Percentiles rank a stretch among this genome's conserved stretches.
Evolutionary conservation across 2,329 filamentous ascomycete species (phyloP).

Genomic region (Aureobasidium vineae): DNA sequence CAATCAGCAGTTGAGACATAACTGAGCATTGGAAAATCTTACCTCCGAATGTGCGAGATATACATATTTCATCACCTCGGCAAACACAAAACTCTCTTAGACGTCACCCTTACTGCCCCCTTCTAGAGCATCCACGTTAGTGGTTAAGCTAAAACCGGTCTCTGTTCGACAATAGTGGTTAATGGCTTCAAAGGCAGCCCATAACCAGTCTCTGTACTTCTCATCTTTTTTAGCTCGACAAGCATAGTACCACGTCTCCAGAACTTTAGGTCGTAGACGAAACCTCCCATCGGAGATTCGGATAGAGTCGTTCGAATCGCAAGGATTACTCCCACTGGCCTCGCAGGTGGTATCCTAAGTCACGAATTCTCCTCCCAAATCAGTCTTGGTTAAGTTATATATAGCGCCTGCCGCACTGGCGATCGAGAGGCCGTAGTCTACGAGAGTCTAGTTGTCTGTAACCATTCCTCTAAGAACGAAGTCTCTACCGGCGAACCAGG

Average conservation of each 20-base stretch:
- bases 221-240: conserved; percentile 34
- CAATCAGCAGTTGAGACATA: background rate
- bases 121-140: conserved; percentile 31
- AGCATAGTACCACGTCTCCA: conserved; percentile 39
- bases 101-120: conserved; percentile 31
- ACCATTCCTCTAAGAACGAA: conserved; percentile 39
- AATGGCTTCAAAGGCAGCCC: conserved; percentile 33
- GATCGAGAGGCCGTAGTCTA: conserved; percentile 37
- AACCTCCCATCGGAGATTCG: conserved; percentile 28
- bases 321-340: conserved; percentile 19
- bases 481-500: conserved; percentile 39
- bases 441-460: conserved; percentile 32
- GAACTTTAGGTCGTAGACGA: conserved; percentile 34
- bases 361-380: conserved; percentile 36
- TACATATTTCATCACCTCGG: conserved; percentile 35
- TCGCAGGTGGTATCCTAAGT: conserved; percentile 33
- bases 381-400: conserved; percentile 32
- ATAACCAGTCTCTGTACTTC: conserved; percentile 36
- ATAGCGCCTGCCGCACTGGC: conserved; percentile 33
- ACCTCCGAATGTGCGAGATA: conserved; percentile 34
- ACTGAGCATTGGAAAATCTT: conserved; percentile 11
- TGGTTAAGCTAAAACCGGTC: conserved; percentile 33
- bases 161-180: conserved; percentile 32
- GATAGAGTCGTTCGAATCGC: conserved; percentile 29
- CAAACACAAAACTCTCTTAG: conserved; percentile 33